phyloP scores from a whole-genome alignment of 345 rosid genomes.

The Orychophragmus violaceus region DNA sequence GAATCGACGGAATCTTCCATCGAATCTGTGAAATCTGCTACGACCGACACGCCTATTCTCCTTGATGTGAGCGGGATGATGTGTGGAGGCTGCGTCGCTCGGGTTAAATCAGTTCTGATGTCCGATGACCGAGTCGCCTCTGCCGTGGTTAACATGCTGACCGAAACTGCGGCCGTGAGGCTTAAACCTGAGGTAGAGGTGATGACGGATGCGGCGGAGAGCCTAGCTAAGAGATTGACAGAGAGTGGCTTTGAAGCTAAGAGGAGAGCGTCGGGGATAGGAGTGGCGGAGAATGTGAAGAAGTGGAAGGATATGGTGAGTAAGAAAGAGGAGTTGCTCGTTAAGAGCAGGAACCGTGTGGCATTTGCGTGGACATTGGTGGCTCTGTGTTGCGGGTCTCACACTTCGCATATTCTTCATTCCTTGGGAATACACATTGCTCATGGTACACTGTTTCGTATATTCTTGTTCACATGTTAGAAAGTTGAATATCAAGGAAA shows the following conservation, averaged over 20 bases:
- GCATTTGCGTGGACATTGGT: conserved; percentile 93
- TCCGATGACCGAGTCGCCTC: conserved; percentile 80
- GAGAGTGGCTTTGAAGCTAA: conserved; percentile 79
- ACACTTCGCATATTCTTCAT: conserved; percentile 79
- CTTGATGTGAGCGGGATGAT: conserved; percentile 86
- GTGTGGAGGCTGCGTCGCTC: conserved; percentile 90
- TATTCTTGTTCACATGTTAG: background rate
- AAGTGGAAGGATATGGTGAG: conserved; percentile 73
- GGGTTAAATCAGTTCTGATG: conserved; percentile 67
- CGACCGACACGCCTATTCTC: conserved; percentile 44
- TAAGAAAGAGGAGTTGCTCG: conserved; percentile 73
- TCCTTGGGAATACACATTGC: conserved; percentile 80
- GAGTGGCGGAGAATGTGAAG: conserved; percentile 68
- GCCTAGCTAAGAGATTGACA: conserved; percentile 62
- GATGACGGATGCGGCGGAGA: conserved; percentile 42
- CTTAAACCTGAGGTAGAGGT: conserved; percentile 41
- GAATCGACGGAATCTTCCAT: conserved; percentile 18
- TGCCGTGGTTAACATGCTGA: conserved; percentile 81
- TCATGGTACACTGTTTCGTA: conserved; percentile 45
- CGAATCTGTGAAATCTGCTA: conserved; percentile 6
- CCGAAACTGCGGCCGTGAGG: conserved; percentile 77
- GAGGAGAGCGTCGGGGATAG: conserved; percentile 65
- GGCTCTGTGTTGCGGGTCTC: conserved; percentile 93
- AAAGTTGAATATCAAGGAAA: background rate
- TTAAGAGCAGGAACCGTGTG: conserved; percentile 75